Percentiles rank a stretch among this genome's conserved stretches.
Evolutionary conservation across 2,329 filamentous ascomycete genomes (phyloP).

Genomic region (Teratosphaeriaceae sp.): DNA sequence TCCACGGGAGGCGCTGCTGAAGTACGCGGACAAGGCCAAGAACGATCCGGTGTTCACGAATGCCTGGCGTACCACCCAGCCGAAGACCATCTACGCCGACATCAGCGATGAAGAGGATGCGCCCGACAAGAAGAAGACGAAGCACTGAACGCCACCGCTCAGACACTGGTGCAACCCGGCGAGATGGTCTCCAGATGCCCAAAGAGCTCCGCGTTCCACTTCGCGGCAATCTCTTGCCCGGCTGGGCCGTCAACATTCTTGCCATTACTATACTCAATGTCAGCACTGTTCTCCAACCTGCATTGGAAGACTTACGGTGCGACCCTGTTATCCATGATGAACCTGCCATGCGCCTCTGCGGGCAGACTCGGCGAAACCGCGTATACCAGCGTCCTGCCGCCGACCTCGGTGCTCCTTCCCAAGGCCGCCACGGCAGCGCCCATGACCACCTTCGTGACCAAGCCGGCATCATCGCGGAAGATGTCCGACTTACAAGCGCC

Average conservation of each 20-base stretch:
- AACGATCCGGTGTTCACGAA: slow-evolving; percentile 93
- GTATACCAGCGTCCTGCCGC: slow-evolving; percentile 30
- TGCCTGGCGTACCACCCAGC: slow-evolving; percentile 88
- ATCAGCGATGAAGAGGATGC: slow-evolving; percentile 73
- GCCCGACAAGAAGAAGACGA: slow-evolving; percentile 54
- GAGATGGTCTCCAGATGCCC: slow-evolving; percentile 24
- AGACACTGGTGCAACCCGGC: not conserved
- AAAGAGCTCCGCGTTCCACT: slow-evolving; percentile 30
- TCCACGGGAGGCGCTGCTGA: slow-evolving; percentile 84
- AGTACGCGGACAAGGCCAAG: slow-evolving; percentile 89
- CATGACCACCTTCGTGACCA: slow-evolving; percentile 12
- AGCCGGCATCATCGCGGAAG: slow-evolving; percentile 15
- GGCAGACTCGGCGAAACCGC: slow-evolving; percentile 24
- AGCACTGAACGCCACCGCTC: slow-evolving; percentile 1
- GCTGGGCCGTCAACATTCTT: slow-evolving; percentile 23
- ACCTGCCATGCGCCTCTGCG: slow-evolving; percentile 30
- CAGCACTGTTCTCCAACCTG: not conserved
- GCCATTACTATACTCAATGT: slow-evolving; percentile 2
- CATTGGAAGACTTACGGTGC: slow-evolving; percentile 8
- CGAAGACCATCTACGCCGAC: slow-evolving; percentile 84
- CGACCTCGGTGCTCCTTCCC: slow-evolving; percentile 29
- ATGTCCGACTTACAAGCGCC: slow-evolving; percentile 14
- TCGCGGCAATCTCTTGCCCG: slow-evolving; percentile 24
- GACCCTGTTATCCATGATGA: slow-evolving; percentile 15
- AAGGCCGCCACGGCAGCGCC: not conserved